Conservation (phyloP, 176 grass and related monocot genomes). For the Zoysia japonica region DNA sequence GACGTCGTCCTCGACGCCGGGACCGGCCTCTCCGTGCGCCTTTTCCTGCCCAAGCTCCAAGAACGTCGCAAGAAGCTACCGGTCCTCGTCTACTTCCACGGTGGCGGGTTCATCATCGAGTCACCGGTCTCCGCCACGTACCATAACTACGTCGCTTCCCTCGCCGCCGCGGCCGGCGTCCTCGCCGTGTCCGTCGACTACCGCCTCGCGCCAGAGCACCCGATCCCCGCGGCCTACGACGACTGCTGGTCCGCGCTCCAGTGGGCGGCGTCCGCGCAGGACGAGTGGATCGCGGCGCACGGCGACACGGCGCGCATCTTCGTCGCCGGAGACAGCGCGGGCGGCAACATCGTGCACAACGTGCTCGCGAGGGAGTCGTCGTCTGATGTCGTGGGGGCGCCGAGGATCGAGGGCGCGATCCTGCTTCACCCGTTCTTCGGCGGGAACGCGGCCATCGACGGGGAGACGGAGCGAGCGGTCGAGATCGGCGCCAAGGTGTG, state of each 20-base stretch:
- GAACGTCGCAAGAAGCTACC: conserved; percentile 41
- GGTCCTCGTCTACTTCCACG: conserved; percentile 56
- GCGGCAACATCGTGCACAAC: conserved; percentile 80
- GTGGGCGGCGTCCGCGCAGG: conserved; percentile 46
- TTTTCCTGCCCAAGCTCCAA: conserved; percentile 47
- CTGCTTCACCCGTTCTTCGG: conserved; percentile 56
- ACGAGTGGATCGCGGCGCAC: conserved; percentile 52
- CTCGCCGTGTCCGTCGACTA: conserved; percentile 50
- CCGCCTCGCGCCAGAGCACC: conserved; percentile 62
- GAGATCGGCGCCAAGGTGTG: neutral
- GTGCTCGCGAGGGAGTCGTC: neutral
- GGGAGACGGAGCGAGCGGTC: neutral
- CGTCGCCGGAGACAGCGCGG: conserved; percentile 65
- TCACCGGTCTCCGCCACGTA: conserved; percentile 22
- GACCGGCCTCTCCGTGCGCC: conserved; percentile 53
- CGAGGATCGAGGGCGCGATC: conserved; percentile 42
- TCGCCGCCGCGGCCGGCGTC: conserved; percentile 42
- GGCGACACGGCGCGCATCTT: conserved; percentile 57
- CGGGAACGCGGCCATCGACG: conserved; percentile 15
- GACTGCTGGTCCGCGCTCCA: conserved; percentile 45
- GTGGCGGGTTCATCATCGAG: conserved; percentile 47
- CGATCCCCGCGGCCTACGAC: conserved; percentile 56
- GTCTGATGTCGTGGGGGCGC: neutral
- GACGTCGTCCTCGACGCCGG: conserved; percentile 57
- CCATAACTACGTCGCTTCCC: conserved; percentile 46